A percentile compares a stretch with the other conserved stretches of the same genome.
Evolutionary conservation across 805 yeast species (phyloP).

Genomic region (Candida bentonensis): DNA sequence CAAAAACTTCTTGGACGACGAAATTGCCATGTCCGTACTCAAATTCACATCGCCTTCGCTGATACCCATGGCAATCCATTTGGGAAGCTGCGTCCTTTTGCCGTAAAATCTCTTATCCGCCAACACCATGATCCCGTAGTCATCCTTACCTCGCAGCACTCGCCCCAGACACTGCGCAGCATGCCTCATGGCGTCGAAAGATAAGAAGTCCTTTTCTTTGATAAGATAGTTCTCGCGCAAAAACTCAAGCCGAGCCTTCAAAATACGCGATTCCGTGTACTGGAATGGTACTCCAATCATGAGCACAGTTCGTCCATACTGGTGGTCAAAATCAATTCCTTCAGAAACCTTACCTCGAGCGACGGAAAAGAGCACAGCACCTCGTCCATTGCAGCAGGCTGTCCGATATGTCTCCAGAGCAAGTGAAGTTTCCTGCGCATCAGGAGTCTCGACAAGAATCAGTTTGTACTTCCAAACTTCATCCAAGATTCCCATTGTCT

Average conservation of each 20-base stretch:
- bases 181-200: slow-evolving; percentile 99
- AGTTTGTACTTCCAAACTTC: slow-evolving; percentile 97
- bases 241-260: slow-evolving; percentile 90
- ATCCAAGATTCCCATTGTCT: slow-evolving; percentile 92
- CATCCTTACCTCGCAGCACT: slow-evolving; percentile 94
- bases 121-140: slow-evolving; percentile 95
- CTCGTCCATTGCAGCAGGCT: slow-evolving; percentile 95
- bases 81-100: slow-evolving; percentile 79
- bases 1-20: slow-evolving; percentile 83
- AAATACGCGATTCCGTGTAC: slow-evolving; percentile 90
- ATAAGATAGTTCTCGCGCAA: slow-evolving; percentile 86
- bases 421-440: slow-evolving; percentile 93
- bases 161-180: slow-evolving; percentile 98
- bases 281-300: slow-evolving; percentile 99
- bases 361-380: slow-evolving; percentile 89
- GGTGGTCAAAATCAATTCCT: slow-evolving; percentile 98
- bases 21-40: slow-evolving; percentile 95
- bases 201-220: slow-evolving; percentile 82
- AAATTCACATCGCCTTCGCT: slow-evolving; percentile 82
- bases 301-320: slow-evolving; percentile 90
- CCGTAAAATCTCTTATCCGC: slow-evolving; percentile 88
- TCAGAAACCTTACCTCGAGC: slow-evolving; percentile 99
- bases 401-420: slow-evolving; percentile 92
- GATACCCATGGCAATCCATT: slow-evolving; percentile 92
- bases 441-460: slow-evolving; percentile 94